Conservation (phyloP, 371 early-diverging fungal species). For the Fennellomyces sp. region DNA sequence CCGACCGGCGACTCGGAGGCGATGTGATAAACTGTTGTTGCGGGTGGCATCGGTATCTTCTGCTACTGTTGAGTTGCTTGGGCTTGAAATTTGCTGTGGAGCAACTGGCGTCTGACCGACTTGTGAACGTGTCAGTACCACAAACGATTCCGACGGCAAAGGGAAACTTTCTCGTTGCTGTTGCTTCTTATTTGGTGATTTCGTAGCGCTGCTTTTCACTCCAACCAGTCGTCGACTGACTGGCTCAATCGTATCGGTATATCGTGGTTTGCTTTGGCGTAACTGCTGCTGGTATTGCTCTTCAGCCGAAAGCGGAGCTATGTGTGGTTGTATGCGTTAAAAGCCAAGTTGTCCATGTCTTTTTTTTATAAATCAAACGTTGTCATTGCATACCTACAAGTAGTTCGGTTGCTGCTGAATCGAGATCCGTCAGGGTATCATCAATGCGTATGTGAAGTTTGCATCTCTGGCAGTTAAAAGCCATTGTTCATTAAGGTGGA, state of each 20-base stretch:
- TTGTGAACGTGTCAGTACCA: constrained; percentile 51
- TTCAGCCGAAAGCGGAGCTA: constrained; percentile 21
- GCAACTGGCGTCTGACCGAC: constrained; percentile 11
- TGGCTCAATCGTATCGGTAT: not conserved
- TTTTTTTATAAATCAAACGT: not conserved
- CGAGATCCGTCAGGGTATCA: constrained; percentile 60
- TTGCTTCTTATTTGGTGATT: constrained; percentile 10
- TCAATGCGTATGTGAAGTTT: constrained; percentile 60
- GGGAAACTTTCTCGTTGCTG: constrained; percentile 26
- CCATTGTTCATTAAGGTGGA: too few relatives aligned
- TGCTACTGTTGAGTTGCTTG: not conserved
- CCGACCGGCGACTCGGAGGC: constrained; percentile 66
- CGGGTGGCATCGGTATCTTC: constrained; percentile 21
- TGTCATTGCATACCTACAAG: constrained; percentile 39
- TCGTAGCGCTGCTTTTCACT: not conserved
- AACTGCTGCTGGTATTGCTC: constrained; percentile 14
- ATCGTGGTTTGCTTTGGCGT: constrained; percentile 1
- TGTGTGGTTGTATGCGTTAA: not conserved
- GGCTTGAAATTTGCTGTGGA: not conserved
- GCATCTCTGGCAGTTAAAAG: constrained; percentile 57
- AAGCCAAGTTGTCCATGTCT: not conserved
- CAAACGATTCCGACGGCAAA: constrained; percentile 59
- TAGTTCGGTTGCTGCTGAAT: constrained; percentile 52
- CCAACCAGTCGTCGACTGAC: not conserved
- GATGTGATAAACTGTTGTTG: constrained; percentile 55